Base-by-base conservation (phyloP, 1,284 basidiomycete genomes). In the Pseudozyma tsukubaensis region DNA sequence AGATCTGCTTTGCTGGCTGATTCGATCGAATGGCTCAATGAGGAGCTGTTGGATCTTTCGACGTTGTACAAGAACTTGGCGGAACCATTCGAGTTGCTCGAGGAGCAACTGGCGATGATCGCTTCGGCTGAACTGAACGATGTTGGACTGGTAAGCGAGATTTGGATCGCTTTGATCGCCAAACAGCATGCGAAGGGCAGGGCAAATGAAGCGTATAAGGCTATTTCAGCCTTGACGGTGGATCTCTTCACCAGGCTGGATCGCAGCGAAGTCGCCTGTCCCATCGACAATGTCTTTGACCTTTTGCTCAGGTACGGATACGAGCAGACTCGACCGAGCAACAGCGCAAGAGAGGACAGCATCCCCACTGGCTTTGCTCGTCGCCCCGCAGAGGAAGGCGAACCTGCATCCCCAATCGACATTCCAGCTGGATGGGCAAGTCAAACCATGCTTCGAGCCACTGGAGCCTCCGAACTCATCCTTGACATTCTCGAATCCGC, bases 71-170 rank as follows among this genome's bases (percentile, higher is more conserved):
- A 92, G 86, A 88, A 91, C 64, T 96, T 93, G 81, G 95, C 94
- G 0, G 89, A 94, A 57, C 92, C 94, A 1, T 92, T 95, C 75
- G 90, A 92, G 76, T 87, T 98, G 36, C 89, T 92, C 12, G 89
- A 91, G 51, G 89, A 94, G 82, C 94, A 96, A 84, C 88, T 99
- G 19, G 88, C 97, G 39, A 94, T 97, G 82, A 88, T 98, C 63
- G 92, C 97, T 82, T 92, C 96, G 5, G 94, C 97, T 9, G 94
- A 96, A 83, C 93, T 95, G 82, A 90, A 91, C 16, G 94, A 99
- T 79, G 90, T 92, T 63, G 89, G 88, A 55, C 86, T 97, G 34
- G 91, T 94, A 9, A 88, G 89, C 50, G 90, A 91, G 3, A 94
- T 95, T 34, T 99, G 96, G 97, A 90, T 91, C 72, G 90, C 90